Base-by-base conservation (phyloP, 2,329 filamentous ascomycete genomes). In the Ophiostoma ips region DNA sequence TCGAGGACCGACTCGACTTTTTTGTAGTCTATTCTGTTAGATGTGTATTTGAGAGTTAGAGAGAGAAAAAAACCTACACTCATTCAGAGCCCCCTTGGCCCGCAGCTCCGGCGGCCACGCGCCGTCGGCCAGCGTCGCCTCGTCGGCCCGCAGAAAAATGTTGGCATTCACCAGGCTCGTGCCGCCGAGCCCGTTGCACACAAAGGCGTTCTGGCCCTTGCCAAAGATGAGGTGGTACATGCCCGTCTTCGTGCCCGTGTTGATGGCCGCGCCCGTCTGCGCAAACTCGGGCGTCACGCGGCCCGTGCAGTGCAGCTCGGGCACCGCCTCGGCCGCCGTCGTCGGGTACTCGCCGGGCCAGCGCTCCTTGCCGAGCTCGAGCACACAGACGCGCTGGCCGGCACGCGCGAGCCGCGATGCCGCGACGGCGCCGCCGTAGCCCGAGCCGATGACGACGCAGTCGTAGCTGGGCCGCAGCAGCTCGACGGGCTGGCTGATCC, bases 121-220 rank as follows among this genome's bases (percentile, higher is more conserved):
- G 2, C 70, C 66, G 62, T 77, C 67, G 2, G 62, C 59, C 50
- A 84, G 61, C 0, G 76, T 76, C 4, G 68, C 66, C 13, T 71
- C 60, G 50, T 82, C 77, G 3, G 77, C 73, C 55, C 76, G 70
- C 15, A 83, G 64, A 56, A 81, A 84, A 2, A 84, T 75, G 57
- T 83, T 83, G 10, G 79, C 78, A 54, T 84, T 84, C 37, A 84
- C 71, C 28, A 84, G 61, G 59, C 77, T 81, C 2, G 78, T 81
- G 10, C 79, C 80, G 11, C 80, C 81, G 30, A 84, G 73, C 1
- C 78, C 55, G 15, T 78, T 78, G 35, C 69, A 71, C n/a, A 77
- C 71, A 30, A 81, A 65, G 0, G 75, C 76, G 61, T 80, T 81
- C 57, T 83, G 76, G 0, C 79, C 79, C 51, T 79, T 71, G 1